Percentiles rank a stretch among this genome's conserved stretches.
Conservation (phyloP, 2,329 filamentous ascomycete genomes). For the Ascochyta viciae-villosae region DNA sequence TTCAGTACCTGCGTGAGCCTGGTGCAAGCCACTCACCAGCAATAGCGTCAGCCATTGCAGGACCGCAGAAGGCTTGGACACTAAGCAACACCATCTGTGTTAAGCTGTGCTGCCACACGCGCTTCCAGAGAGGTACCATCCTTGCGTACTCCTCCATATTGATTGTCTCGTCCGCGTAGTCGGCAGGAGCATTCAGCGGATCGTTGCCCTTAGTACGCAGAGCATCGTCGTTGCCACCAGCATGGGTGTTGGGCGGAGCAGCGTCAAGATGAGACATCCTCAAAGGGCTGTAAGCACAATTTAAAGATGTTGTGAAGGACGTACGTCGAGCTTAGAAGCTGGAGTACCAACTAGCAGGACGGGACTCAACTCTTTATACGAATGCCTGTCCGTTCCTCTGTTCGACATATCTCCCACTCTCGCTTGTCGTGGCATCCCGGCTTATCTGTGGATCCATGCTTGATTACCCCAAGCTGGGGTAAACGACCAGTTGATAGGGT, state of each 20-base stretch:
- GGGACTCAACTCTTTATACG: slow-evolving; percentile 26
- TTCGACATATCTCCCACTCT: slow-evolving; percentile 7
- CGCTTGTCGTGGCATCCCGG: slow-evolving; percentile 7
- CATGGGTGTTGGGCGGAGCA: slow-evolving; percentile 43
- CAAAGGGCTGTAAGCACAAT: not conserved
- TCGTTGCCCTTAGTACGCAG: slow-evolving; percentile 37
- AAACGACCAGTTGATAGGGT: slow-evolving; percentile 25
- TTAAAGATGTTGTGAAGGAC: not conserved
- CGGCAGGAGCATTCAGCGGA: slow-evolving; percentile 29
- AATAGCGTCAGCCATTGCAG: slow-evolving; percentile 43
- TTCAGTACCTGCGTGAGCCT: not conserved
- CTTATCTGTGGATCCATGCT: slow-evolving; percentile 32
- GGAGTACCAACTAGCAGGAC: not conserved
- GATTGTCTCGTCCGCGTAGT: slow-evolving; percentile 38
- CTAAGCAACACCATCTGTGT: slow-evolving; percentile 59
- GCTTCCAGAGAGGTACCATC: slow-evolving; percentile 52
- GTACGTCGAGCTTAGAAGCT: slow-evolving; percentile 10
- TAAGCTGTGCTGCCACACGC: slow-evolving; percentile 56
- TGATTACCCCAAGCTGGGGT: slow-evolving; percentile 33
- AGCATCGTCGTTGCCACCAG: slow-evolving; percentile 40
- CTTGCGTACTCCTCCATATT: slow-evolving; percentile 47
- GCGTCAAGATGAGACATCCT: slow-evolving; percentile 41
- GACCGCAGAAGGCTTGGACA: slow-evolving; percentile 53
- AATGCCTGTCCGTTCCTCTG: slow-evolving; percentile 4
- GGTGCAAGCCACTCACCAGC: slow-evolving; percentile 22